Evolutionary conservation across 139 green algal genomes (phyloP).

Genomic region (Bryopsis sp.): DNA sequence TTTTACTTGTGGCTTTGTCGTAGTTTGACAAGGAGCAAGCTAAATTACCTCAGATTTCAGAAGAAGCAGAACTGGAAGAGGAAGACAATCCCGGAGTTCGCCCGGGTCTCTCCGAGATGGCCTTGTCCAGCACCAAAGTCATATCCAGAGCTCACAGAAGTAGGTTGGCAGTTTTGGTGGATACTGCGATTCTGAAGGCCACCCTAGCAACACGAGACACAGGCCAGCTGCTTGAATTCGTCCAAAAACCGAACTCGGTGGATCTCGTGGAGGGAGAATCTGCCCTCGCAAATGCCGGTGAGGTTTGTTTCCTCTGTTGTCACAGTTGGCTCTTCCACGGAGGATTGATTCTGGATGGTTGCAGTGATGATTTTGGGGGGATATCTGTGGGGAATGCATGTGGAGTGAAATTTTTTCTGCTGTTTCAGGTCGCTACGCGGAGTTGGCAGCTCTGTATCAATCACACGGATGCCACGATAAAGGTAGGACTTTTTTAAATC

Average conservation of each 20-base stretch:
- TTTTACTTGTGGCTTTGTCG: too few relatives aligned
- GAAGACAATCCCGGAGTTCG: neutral
- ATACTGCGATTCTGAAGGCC: conserved; percentile 68
- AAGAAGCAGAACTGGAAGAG: neutral
- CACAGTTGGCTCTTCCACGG: too few relatives aligned
- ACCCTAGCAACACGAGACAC: conserved; percentile 62
- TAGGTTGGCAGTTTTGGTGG: conserved; percentile 41
- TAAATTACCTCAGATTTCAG: neutral
- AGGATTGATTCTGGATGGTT: too few relatives aligned
- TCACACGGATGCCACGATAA: conserved; percentile 31
- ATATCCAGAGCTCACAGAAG: neutral
- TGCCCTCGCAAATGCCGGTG: conserved; percentile 22
- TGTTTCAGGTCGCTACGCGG: conserved; percentile 53
- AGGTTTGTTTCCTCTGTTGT: neutral
- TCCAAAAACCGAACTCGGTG: conserved; percentile 55
- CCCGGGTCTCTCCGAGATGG: neutral
- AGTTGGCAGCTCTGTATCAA: conserved; percentile 76
- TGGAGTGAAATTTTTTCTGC: neutral
- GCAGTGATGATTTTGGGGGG: neutral
- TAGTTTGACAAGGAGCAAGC: conserved; percentile 5
- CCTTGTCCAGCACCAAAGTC: neutral
- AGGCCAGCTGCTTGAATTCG: conserved; percentile 59
- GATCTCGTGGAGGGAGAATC: conserved; percentile 48
- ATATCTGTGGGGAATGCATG: neutral
- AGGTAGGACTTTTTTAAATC: neutral